Evolutionary conservation across 192 early-diverging fungal genomes (phyloP), one percentile per base, ranked within the genome.

Genomic region (Coemansia sp.): DNA sequence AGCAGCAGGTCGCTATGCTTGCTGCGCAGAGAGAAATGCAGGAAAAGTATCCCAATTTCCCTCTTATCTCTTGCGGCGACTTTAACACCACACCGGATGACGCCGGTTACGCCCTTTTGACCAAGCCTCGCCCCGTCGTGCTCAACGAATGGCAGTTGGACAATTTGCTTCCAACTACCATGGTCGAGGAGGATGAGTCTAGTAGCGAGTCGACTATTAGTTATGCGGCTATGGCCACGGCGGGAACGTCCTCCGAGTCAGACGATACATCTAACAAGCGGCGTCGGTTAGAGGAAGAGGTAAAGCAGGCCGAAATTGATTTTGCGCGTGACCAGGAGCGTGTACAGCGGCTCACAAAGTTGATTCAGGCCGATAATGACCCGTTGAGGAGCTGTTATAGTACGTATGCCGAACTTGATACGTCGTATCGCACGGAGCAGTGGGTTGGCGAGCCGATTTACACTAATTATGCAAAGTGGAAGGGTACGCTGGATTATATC

Each of bases 61-160:
- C 68, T 0, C 39, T 78, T 30, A 68, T 79, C 16, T 73, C 67
- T 8, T 76, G 74, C 10, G 71, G 76, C 64, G 87, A 88, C 65
- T 88, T 81, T 70, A 88, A 88, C 61, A 88, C 87, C 9, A 88
- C 87, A 1, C 87, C 87, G 2, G 81, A 85, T 32, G 87, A 88
- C 62, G 87, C 86, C 42, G 86, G 82, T 11, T 88, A 88, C 72
- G 78, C 75, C 43, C 72, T 85, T 17, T 67, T 87, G 71, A 87
- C 86, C 16, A 84, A 73, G 62, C 52, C 71, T 49, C 80, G 86
- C 10, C 86, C 87, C 1, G 73, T 85, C 9, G 50, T 59, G 4
- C 82, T 84, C 21, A 84, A 65, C 53, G 82, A 84, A 13, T 66
- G 68, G 73, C 82, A 84, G 68, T 60, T 73, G 8, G 82, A 84